phyloP scores from a whole-genome alignment of 2,329 filamentous ascomycete genomes.

The Trichoderma arundinaceum region DNA sequence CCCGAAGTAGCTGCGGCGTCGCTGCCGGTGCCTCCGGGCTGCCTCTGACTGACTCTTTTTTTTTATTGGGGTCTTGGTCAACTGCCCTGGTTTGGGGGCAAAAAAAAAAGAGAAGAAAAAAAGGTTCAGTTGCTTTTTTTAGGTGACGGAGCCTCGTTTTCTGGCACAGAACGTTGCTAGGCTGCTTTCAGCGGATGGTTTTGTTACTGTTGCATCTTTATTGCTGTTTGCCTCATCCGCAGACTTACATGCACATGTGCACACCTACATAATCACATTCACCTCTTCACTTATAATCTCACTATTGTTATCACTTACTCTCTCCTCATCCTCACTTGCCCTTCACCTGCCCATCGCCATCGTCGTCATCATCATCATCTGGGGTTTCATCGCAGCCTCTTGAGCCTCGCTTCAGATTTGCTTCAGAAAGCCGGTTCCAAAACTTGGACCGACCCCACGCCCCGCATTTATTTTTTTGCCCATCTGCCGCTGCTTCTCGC shows the following conservation, averaged over 20 bases:
- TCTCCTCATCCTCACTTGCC: neutral
- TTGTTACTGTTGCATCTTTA: no score
- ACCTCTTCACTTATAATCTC: neutral
- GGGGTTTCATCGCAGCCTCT: neutral
- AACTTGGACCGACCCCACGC: conserved; percentile 23
- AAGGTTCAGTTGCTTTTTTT: neutral
- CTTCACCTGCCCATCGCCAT: neutral
- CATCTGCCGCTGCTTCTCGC: conserved; percentile 2
- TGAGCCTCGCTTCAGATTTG: conserved; percentile 20
- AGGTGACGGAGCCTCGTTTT: no score
- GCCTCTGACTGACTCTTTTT: neutral
- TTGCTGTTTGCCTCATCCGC: no score
- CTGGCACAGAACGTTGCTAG: no score
- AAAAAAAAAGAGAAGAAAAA: neutral
- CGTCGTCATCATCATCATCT: neutral
- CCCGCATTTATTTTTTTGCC: conserved; percentile 28
- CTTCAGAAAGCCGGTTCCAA: conserved; percentile 9
- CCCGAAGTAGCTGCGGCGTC: neutral
- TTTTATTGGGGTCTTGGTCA: neutral
- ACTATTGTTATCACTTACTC: no score
- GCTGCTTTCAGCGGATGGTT: no score
- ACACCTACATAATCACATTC: neutral
- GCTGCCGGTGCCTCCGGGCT: conserved; percentile 22
- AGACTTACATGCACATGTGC: neutral
- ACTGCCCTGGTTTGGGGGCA: neutral